These are phyloP conservation scores for Phaeosphaeriaceae sp. DNA, from an alignment of 2,329 filamentous ascomycete species.

Conservation along the genomic window DNA sequence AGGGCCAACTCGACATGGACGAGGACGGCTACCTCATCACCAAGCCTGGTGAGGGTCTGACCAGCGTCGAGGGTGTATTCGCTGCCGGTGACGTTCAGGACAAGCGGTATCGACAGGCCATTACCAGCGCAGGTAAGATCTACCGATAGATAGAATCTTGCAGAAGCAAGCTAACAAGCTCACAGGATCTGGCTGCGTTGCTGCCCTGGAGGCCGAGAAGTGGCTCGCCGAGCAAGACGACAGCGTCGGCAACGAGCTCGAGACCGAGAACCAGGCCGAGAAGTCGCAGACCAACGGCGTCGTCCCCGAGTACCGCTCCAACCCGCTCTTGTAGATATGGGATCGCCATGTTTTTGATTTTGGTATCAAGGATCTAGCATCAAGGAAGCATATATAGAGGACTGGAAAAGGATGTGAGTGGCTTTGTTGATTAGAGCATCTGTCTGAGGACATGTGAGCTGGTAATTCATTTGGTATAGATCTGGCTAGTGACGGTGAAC, in stretches of 20 bases:
- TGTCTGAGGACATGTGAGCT: slow-evolving; percentile 2
- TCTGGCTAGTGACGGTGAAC: slow-evolving; percentile 11
- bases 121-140: slow-evolving; percentile 89
- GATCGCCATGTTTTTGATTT: background rate
- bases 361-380: slow-evolving; percentile 21
- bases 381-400: slow-evolving; percentile 22
- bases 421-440: slow-evolving; percentile 26
- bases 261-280: slow-evolving; percentile 59
- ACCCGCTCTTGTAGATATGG: slow-evolving; percentile 65
- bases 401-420: slow-evolving; percentile 5
- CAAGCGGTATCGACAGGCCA: slow-evolving; percentile 96
- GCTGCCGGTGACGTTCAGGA: slow-evolving; percentile 98
- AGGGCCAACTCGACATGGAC: slow-evolving; percentile 88
- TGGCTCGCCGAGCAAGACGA: slow-evolving; percentile 81
- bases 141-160: slow-evolving; percentile 6
- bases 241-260: slow-evolving; percentile 55
- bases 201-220: slow-evolving; percentile 94
- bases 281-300: slow-evolving; percentile 61
- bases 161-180: slow-evolving; percentile 16
- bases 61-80: slow-evolving; percentile 90
- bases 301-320: slow-evolving; percentile 69
- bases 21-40: slow-evolving; percentile 91
- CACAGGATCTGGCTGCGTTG: slow-evolving; percentile 88
- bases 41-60: slow-evolving; percentile 85
- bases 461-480: slow-evolving; percentile 28